phyloP scores from a whole-genome alignment of 2,329 filamentous ascomycete genomes.

The Helminthosporium solani region DNA sequence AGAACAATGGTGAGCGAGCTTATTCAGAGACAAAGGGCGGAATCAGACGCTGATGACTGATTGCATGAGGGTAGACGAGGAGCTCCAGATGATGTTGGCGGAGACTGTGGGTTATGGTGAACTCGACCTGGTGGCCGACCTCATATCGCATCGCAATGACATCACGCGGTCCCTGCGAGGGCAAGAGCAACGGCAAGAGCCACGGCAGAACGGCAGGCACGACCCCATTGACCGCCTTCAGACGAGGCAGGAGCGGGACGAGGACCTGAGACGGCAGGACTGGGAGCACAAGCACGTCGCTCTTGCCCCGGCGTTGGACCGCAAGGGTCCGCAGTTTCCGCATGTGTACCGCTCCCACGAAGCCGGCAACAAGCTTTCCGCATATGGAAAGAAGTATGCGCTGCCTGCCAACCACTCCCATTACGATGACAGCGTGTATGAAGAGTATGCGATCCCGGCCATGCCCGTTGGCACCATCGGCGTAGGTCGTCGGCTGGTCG shows the following conservation, averaged over 20 bases:
- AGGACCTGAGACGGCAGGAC: slow-evolving; percentile 73
- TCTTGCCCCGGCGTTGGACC: slow-evolving; percentile 69
- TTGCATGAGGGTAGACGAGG: slow-evolving; percentile 59
- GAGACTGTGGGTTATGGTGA: slow-evolving; percentile 93
- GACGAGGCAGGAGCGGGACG: slow-evolving; percentile 75
- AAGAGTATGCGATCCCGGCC: slow-evolving; percentile 86
- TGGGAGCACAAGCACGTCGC: slow-evolving; percentile 77
- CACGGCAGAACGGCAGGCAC: slow-evolving; percentile 42
- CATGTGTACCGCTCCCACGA: slow-evolving; percentile 86
- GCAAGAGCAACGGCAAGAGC: slow-evolving; percentile 24
- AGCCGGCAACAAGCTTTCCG: slow-evolving; percentile 81
- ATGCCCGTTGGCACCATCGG: slow-evolving; percentile 73
- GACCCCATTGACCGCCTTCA: slow-evolving; percentile 61
- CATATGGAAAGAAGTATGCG: slow-evolving; percentile 77
- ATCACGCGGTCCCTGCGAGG: slow-evolving; percentile 49
- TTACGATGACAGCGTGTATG: slow-evolving; percentile 74
- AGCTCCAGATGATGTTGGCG: slow-evolving; percentile 85
- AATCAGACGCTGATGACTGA: slow-evolving; percentile 4
- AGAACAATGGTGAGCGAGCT: slow-evolving; percentile 47
- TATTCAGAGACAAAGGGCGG: background rate
- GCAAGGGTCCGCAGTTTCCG: slow-evolving; percentile 76
- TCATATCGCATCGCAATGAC: slow-evolving; percentile 75
- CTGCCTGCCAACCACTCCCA: slow-evolving; percentile 75
- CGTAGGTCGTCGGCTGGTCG: slow-evolving; percentile 70
- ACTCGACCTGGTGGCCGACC: slow-evolving; percentile 85